Conservation (phyloP, 2,329 filamentous ascomycete species). For the Colletotrichum plurivorum region DNA sequence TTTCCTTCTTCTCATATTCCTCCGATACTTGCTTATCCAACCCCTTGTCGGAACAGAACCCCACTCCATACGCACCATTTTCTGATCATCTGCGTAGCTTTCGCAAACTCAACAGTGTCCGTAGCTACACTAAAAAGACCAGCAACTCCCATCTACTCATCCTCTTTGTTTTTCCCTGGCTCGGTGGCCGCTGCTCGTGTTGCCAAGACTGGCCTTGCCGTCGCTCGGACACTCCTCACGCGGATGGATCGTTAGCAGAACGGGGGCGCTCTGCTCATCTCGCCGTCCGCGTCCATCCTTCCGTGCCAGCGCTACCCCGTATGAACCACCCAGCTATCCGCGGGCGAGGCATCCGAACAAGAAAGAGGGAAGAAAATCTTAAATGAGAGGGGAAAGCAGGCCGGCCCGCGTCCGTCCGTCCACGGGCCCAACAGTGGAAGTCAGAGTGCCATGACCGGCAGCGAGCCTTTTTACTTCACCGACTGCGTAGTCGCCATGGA, state of each 20-base stretch:
- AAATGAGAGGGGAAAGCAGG: not conserved
- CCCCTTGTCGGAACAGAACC: slow-evolving; percentile 18
- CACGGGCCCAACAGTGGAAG: slow-evolving; percentile 8
- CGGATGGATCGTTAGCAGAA: slow-evolving; percentile 17
- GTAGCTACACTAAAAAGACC: no score
- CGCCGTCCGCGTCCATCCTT: slow-evolving; percentile 19
- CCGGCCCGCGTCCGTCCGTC: not conserved
- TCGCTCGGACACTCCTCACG: slow-evolving; percentile 30
- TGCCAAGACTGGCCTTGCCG: slow-evolving; percentile 25
- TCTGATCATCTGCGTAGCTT: not conserved
- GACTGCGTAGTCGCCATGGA: no score
- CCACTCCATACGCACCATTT: slow-evolving; percentile 20
- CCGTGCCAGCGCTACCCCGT: slow-evolving; percentile 13
- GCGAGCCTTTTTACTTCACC: not conserved
- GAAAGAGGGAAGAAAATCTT: no score
- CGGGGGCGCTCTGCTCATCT: slow-evolving; percentile 32
- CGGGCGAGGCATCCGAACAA: no score
- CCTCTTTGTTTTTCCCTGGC: slow-evolving; percentile 13
- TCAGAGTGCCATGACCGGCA: slow-evolving; percentile 13
- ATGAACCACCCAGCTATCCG: not conserved
- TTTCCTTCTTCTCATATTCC: slow-evolving; percentile 26
- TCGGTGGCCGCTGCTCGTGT: slow-evolving; percentile 3
- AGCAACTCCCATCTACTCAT: slow-evolving; percentile 4
- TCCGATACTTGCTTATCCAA: slow-evolving; percentile 28
- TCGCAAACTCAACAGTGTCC: no score